Percentiles rank a stretch among this genome's conserved stretches.
phyloP scores from a whole-genome alignment of 1,284 basidiomycete species.

The Ustilago trichophora region DNA sequence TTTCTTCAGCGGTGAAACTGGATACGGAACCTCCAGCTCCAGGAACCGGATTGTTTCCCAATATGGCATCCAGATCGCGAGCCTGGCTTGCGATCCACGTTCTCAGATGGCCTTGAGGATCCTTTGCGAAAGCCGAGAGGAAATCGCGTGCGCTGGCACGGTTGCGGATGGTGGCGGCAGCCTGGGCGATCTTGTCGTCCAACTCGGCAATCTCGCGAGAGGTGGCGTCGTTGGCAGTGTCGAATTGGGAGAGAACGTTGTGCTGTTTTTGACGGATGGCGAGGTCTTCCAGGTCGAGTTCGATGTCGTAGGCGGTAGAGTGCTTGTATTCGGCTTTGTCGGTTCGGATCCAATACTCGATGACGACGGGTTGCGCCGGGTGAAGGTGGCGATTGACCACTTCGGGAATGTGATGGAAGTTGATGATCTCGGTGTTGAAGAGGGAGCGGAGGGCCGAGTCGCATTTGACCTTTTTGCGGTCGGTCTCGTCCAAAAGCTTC shows the following conservation, averaged over 20 bases:
- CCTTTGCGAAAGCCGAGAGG: slow-evolving; percentile 80
- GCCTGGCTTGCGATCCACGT: slow-evolving; percentile 91
- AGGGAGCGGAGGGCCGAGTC: slow-evolving; percentile 70
- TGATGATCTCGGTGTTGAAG: slow-evolving; percentile 71
- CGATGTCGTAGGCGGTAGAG: slow-evolving; percentile 80
- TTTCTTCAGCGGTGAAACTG: slow-evolving; percentile 77
- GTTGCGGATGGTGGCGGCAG: slow-evolving; percentile 76
- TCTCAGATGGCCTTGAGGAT: slow-evolving; percentile 83
- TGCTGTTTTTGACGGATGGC: slow-evolving; percentile 79
- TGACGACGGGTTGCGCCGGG: slow-evolving; percentile 81
- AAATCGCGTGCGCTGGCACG: slow-evolving; percentile 87
- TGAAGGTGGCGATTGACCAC: slow-evolving; percentile 81
- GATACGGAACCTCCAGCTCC: slow-evolving; percentile 75
- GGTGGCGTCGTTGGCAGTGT: slow-evolving; percentile 72
- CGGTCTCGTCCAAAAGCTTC: slow-evolving; percentile 87
- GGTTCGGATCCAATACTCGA: slow-evolving; percentile 75
- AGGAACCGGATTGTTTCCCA: slow-evolving; percentile 71
- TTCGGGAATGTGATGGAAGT: slow-evolving; percentile 86
- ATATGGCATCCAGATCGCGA: slow-evolving; percentile 83
- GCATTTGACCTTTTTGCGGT: slow-evolving; percentile 79
- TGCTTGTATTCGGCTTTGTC: slow-evolving; percentile 66
- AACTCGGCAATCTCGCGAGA: slow-evolving; percentile 76
- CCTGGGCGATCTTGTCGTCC: slow-evolving; percentile 76
- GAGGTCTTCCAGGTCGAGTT: slow-evolving; percentile 87
- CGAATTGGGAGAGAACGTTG: slow-evolving; percentile 76